Base-by-base conservation (phyloP, 768 basidiomycete species). In the Suillus occidentalis region DNA sequence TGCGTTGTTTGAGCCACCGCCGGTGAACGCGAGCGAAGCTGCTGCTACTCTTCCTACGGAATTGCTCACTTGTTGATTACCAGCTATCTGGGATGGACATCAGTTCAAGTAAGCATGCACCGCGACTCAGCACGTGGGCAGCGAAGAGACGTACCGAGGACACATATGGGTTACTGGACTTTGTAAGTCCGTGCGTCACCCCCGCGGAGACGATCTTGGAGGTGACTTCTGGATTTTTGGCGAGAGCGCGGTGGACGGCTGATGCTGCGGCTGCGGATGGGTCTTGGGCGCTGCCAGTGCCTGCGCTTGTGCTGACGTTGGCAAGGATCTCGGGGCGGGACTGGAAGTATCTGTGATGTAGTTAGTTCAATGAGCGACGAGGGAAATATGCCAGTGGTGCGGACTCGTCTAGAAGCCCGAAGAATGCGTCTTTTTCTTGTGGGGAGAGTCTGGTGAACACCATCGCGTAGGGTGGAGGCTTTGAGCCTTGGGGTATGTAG, bases 351-450 rank as follows among this genome's bases (percentile, higher is more conserved):
- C 90, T 92, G 73, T 16, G 14, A 40, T 0, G 16, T 56, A 14
- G 36, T 63, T 56, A 63, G 62, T 25, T n/a, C 6, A 13, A 13
- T 22, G 55, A 28, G 39, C n/a, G 25, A 58, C 18, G 37, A 56
- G 47, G 31, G 12, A 39, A 3, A 58, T 39, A 25, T 39, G 40
- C 40, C 16, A 42, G 40, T 6, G 10, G 8, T 4, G 73, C 71
- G 69, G 65, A 92, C 92, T 94, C 92, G 73, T 94, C 92, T 42
- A 94, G 79, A 28, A 94, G 83, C 37, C 84, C 81, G 72, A 94
- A 94, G 76, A 94, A 93, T 16, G 92, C 91, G 62, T 90, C 85
- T 74, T 93, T 93, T 75, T 94, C 92, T 67, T 87, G 78, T 60
- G 77, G 66, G 22, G 85, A 79, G 55, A 94, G 83, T 68, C 84